A percentile compares a stretch with the other conserved stretches of the same genome.
phyloP scores from a whole-genome alignment of 2,329 filamentous ascomycete species.

The Alternaria alternata region DNA sequence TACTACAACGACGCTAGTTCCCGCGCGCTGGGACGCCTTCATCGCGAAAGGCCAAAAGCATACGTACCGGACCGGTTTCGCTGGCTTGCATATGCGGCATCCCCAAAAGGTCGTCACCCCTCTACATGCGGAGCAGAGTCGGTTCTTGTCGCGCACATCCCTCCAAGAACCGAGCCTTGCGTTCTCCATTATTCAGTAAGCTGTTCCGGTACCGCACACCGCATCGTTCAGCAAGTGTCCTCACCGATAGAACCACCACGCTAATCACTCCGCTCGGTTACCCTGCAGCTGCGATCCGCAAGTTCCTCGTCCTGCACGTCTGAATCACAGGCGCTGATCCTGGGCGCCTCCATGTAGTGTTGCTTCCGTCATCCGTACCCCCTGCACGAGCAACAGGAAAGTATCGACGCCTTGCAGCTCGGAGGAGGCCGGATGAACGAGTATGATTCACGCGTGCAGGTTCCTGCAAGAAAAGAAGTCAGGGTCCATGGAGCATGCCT shows the following conservation, averaged over 20 bases:
- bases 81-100: not conserved
- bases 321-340: conserved; percentile 18
- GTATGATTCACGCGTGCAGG: conserved; percentile 24
- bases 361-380: conserved; percentile 3
- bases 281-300: conserved; percentile 19
- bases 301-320: conserved; percentile 11
- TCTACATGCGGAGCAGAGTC: not conserved
- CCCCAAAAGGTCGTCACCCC: not conserved
- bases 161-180: not conserved
- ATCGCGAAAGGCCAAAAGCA: conserved; percentile 6
- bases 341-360: conserved; percentile 7
- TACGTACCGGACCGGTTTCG: conserved; percentile 2
- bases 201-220: conserved; percentile 11
- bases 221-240: conserved; percentile 5
- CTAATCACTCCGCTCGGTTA: conserved; percentile 7
- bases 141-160: not conserved
- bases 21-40: conserved; percentile 4
- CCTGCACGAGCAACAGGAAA: conserved; percentile 11
- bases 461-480: conserved; percentile 15
- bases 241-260: not conserved
- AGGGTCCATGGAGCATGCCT: conserved; percentile 13
- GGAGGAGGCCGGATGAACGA: conserved; percentile 28
- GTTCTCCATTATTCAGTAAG: not conserved
- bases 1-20: conserved; percentile 7
- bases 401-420: conserved; percentile 18